Evolutionary conservation across 352 stramenopile species (phyloP).

Genomic region (Globisporangium emineosum): DNA sequence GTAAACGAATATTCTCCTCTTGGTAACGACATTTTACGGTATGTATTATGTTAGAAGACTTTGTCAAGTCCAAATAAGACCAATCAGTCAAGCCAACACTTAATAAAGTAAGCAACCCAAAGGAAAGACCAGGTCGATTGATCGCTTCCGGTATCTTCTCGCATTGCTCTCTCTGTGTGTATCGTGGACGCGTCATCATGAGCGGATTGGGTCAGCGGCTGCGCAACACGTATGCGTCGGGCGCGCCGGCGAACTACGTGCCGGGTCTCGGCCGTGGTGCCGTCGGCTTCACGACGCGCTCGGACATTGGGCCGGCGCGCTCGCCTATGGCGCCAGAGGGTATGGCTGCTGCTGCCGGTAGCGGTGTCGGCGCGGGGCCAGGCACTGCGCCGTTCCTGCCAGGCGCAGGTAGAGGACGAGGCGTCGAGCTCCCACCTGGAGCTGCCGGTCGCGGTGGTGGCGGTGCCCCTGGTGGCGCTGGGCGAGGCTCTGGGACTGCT

Average conservation of each 20-base stretch:
- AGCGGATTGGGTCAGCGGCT: constrained; percentile 66
- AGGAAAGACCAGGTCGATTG: no score
- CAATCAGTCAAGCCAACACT: no score
- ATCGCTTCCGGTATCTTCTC: no score
- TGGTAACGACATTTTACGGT: no score
- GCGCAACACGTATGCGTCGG: constrained; percentile 83
- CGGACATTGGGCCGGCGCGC: constrained; percentile 93
- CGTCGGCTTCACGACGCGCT: constrained; percentile 96
- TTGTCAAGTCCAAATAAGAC: no score
- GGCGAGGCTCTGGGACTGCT: constrained; percentile 72
- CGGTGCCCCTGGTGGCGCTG: constrained; percentile 28
- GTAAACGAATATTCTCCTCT: no score
- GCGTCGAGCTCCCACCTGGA: constrained; percentile 24
- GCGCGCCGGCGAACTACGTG: constrained; percentile 94
- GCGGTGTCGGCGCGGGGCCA: not conserved
- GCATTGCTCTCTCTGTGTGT: not conserved
- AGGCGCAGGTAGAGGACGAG: constrained; percentile 82
- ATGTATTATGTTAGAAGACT: no score
- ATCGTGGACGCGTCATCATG: constrained; percentile 33
- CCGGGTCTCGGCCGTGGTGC: constrained; percentile 94
- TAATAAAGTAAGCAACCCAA: no score
- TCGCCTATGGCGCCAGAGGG: constrained; percentile 25
- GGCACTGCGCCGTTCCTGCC: constrained; percentile 73
- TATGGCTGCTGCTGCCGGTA: not conserved
- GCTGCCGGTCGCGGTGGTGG: constrained; percentile 18